phyloP scores from a whole-genome alignment of 192 early-diverging fungal species.

The Coemansia biformis region DNA sequence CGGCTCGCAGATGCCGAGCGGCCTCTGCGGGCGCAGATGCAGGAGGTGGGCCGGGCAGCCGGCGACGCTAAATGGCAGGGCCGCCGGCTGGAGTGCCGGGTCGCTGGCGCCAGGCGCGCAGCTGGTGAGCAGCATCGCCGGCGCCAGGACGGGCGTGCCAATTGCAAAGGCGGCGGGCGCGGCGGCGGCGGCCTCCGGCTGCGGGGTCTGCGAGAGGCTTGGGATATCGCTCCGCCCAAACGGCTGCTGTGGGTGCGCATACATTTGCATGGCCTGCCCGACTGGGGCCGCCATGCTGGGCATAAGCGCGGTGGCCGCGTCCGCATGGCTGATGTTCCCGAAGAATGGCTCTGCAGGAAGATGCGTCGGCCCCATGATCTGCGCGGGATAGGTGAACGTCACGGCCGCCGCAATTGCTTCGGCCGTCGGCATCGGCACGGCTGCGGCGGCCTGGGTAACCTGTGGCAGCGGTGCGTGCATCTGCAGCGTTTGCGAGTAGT shows the following conservation, averaged over 20 bases:
- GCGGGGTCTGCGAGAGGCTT: slow-evolving; percentile 21
- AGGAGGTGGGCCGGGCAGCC: slow-evolving; percentile 8
- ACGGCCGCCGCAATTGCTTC: neutral
- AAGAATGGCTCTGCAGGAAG: slow-evolving; percentile 30
- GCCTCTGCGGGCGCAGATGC: slow-evolving; percentile 18
- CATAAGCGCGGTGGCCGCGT: slow-evolving; percentile 14
- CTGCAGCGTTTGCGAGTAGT: slow-evolving; percentile 3
- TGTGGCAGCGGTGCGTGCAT: slow-evolving; percentile 8
- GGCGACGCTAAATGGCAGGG: slow-evolving; percentile 1
- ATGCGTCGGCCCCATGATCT: slow-evolving; percentile 25
- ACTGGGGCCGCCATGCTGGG: slow-evolving; percentile 12
- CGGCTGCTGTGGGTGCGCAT: slow-evolving; percentile 5
- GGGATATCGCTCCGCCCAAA: slow-evolving; percentile 5
- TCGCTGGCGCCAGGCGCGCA: neutral
- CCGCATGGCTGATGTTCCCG: slow-evolving; percentile 21
- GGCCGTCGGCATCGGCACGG: neutral
- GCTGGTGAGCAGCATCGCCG: slow-evolving; percentile 6
- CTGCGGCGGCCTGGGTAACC: neutral
- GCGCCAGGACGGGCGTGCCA: slow-evolving; percentile 2
- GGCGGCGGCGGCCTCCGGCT: slow-evolving; percentile 1
- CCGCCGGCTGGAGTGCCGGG: slow-evolving; percentile 1
- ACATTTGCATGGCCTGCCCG: slow-evolving; percentile 14
- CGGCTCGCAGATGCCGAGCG: slow-evolving; percentile 28
- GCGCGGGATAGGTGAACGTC: slow-evolving; percentile 12
- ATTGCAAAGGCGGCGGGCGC: slow-evolving; percentile 1